Evolutionary conservation across 2,329 filamentous ascomycete genomes (phyloP).

Genomic region (Ceratocystis cacaofunesta): DNA sequence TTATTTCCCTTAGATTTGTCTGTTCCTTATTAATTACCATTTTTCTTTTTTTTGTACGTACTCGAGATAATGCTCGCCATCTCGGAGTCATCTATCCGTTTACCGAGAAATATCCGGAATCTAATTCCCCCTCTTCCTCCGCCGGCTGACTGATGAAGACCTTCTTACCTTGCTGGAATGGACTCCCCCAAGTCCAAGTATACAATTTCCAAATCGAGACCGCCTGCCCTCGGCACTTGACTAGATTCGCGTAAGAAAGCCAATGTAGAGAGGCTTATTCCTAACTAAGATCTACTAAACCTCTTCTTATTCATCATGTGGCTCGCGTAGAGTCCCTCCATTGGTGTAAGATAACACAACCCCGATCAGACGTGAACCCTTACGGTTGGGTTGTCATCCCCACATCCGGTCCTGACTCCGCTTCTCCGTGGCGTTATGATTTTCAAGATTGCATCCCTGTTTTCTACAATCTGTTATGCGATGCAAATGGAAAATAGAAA

Average conservation of each 20-base stretch:
- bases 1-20: background rate
- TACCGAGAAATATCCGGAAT: conserved; percentile 2
- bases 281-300: background rate
- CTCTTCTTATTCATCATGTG: background rate
- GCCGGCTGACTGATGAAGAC: background rate
- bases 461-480: background rate
- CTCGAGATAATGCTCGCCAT: background rate
- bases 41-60: background rate
- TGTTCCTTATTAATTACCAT: background rate
- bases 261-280: background rate
- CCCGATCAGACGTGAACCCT: background rate
- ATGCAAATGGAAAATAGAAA: background rate
- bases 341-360: background rate
- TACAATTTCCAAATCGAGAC: background rate
- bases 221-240: background rate
- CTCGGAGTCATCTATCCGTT: background rate
- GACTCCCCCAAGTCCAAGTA: background rate
- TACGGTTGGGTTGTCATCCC: background rate
- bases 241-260: background rate
- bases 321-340: background rate
- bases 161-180: background rate
- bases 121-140: background rate
- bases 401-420: conserved; percentile 5
- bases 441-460: background rate
- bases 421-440: background rate